Evolutionary conservation across 176 grass and related monocot species (phyloP), one percentile per base, ranked within the genome.

Genomic region (Musa beccarii): DNA sequence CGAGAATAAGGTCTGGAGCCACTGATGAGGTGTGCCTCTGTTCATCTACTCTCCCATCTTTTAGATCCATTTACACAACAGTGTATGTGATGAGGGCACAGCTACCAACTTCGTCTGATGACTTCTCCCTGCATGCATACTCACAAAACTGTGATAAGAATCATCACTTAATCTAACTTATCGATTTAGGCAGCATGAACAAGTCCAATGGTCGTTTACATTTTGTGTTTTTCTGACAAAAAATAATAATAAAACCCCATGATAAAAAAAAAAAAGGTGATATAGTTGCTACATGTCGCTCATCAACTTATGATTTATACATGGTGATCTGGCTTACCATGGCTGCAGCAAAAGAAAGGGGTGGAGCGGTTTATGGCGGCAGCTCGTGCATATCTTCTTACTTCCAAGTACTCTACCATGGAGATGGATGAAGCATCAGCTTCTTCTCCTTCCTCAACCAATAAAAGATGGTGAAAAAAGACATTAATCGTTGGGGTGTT

Each of bases 1-100:
- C 94, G 20, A 98, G 83, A 89, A 98, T 98, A 84, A 98, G 89
- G 78, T 98, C 94, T 80, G 94, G 94, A 84, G 94, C 88, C 77
- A 91, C 82, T 51, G 88, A 93, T 16, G 88, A 98, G 88, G 94
- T 93, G 85, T 51, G 72, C 11, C 55, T 54, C 9, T 79, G 21
- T 21, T 65, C 66, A 74, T 81, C 20, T 74, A 29, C 67, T 68
- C 53, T 61, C 22, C 56, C 34, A 79, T 73, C 54, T 69, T 81
- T 65, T 70, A 34, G 23, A 51, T 28, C 5, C 11, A 14, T 22
- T 55, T 16, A 54, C 3, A 6, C 6, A 43, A 0, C 3, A 43
- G 34, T 0, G 34, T 22, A 43, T 6, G 34, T 43, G 34, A 43
- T 43, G 34, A 43, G 6, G 34, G 6, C 3, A 43, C 34, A 43